Conservation (phyloP, 164 flowering plant species). For the Chimonanthus salicifolius region DNA sequence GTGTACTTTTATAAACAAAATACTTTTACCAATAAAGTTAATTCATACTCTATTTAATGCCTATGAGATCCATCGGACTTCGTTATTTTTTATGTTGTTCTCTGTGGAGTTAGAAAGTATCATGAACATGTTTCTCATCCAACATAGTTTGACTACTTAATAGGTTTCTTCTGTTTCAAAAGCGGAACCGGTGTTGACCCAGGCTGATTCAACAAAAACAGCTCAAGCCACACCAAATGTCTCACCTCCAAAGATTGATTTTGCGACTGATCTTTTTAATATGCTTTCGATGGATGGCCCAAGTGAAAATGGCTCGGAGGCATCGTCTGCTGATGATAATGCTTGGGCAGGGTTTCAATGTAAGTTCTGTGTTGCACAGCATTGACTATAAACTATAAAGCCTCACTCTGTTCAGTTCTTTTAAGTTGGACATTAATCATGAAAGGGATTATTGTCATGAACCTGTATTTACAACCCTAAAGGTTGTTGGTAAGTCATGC, state of each 20-base stretch:
- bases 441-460: no score
- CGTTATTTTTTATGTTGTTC: neutral
- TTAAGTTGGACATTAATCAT: neutral
- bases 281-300: slow-evolving; percentile 83
- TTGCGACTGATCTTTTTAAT: slow-evolving; percentile 82
- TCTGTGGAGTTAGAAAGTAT: neutral
- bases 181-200: slow-evolving; percentile 24
- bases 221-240: slow-evolving; percentile 27
- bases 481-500: neutral
- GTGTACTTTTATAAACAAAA: no score
- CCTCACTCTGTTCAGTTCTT: neutral
- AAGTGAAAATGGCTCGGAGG: slow-evolving; percentile 49
- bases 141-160: neutral
- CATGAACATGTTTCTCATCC: neutral
- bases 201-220: slow-evolving; percentile 6
- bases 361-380: slow-evolving; percentile 25
- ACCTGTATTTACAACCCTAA: neutral
- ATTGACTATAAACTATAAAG: neutral
- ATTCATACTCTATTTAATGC: neutral
- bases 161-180: slow-evolving; percentile 40
- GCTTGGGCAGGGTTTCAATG: slow-evolving; percentile 95
- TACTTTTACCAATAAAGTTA: neutral
- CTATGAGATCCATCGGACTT: neutral
- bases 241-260: slow-evolving; percentile 64
- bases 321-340: slow-evolving; percentile 53